Base-by-base conservation (phyloP, 768 basidiomycete genomes). In the Lentinula lateritia region DNA sequence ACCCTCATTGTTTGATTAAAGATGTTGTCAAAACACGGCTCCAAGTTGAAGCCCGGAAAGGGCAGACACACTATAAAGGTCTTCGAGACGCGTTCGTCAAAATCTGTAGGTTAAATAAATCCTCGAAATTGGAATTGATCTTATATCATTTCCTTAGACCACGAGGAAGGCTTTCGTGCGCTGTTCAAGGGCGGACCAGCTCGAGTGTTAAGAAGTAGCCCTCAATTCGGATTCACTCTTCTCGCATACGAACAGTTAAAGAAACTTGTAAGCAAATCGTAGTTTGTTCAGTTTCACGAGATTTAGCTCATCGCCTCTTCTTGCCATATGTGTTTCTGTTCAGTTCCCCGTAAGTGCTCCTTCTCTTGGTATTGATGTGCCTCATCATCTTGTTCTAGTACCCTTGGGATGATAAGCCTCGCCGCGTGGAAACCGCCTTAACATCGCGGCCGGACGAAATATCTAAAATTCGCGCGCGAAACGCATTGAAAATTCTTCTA, bases 1-100 rank as follows among this genome's bases (percentile, higher is more conserved):
- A 20, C 12, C n/a, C 52, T 61, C 46, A 61, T 23, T 48, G 43
- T 35, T 61, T 50, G 20, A 13, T 38, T 28, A 62, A 72, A 90
- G 96, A 99, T 74, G 97, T 98, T 63, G 92, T 98, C 70, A 98
- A 99, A 83, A 98, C 97, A 15, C 85, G 95, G 52, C 76, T 98
- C 66, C 96, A 98, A 72, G 89, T 93, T 10, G 97, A 98, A 72
- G 90, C 93, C 46, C 83, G 89, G 65, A 88, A 90, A 68, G 97
- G 97, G 10, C 86, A 98, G 71, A 91, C 94, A 5, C 78, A 87
- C 62, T 99, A 99, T 78, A 92, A 91, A 72, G 96, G 97, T 50
- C 73, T 97, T 42, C 72, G 78, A 15, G 95, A 99, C 73, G 95
- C 94, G 18, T 92, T 98, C 68, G 77, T 83, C 38, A 96, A 90